Conservation (phyloP, 2,329 filamentous ascomycete species). For the Xylaria polymorpha region DNA sequence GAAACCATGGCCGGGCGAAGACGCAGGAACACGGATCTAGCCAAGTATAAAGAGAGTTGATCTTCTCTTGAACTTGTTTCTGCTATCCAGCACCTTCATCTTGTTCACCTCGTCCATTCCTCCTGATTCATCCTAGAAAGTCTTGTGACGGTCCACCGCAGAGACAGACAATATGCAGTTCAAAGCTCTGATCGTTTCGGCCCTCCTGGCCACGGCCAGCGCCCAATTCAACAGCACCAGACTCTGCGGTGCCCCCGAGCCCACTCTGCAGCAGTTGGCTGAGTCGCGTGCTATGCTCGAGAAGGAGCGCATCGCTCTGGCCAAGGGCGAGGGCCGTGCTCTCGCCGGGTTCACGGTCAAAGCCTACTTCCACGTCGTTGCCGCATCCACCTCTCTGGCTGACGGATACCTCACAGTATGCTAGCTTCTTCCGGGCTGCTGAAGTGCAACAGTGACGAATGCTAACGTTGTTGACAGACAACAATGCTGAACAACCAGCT, state of each 20-base stretch:
- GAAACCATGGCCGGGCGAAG: not conserved
- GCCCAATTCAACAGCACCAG: constrained; percentile 40
- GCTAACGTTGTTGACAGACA: constrained; percentile 47
- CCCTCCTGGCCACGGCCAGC: constrained; percentile 44
- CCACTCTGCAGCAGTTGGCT: constrained; percentile 46
- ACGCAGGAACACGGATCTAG: constrained; percentile 7
- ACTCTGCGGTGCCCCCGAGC: constrained; percentile 47
- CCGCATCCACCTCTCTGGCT: constrained; percentile 45
- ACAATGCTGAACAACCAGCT: constrained; percentile 56
- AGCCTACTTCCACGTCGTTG: constrained; percentile 55
- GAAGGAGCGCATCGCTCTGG: constrained; percentile 42
- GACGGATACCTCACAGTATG: constrained; percentile 55
- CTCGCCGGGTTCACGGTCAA: constrained; percentile 51
- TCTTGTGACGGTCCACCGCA: constrained; percentile 16
- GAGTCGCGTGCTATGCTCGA: constrained; percentile 43
- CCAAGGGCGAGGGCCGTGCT: constrained; percentile 40
- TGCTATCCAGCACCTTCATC: constrained; percentile 21
- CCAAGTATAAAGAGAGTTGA: constrained; percentile 32
- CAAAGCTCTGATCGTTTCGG: constrained; percentile 39
- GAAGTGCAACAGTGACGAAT: not conserved
- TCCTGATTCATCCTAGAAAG: not conserved
- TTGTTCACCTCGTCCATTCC: constrained; percentile 22
- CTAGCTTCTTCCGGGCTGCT: not conserved
- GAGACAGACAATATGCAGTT: constrained; percentile 43
- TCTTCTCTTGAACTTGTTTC: constrained; percentile 28